Conservation (phyloP, 495 filamentous ascomycete genomes). For the Daldinia loculata region DNA sequence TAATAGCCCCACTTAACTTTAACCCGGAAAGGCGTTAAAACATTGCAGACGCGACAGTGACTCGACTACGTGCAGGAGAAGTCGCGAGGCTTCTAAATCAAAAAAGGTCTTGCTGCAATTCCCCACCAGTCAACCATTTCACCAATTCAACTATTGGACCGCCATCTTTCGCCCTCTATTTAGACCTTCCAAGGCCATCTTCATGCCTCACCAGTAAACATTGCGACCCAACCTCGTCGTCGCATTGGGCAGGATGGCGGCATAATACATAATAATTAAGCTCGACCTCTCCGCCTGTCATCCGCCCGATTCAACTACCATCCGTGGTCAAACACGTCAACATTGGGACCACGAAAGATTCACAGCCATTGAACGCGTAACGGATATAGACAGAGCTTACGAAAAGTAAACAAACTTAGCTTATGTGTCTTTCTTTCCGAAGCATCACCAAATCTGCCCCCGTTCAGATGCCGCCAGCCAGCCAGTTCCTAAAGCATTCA, state of each 20-base stretch:
- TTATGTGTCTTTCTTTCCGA: constrained; percentile 37
- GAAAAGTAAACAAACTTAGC: constrained; percentile 41
- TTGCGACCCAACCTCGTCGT: constrained; percentile 46
- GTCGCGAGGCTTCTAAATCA: constrained; percentile 36
- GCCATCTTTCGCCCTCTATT: constrained; percentile 23
- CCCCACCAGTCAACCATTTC: constrained; percentile 34
- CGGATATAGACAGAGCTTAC: constrained; percentile 27
- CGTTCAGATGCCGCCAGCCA: constrained; percentile 46
- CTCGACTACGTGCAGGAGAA: constrained; percentile 35
- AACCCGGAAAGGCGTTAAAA: constrained; percentile 10
- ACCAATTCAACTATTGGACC: constrained; percentile 37
- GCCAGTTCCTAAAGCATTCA: constrained; percentile 45
- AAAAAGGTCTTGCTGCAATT: not conserved
- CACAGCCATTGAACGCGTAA: constrained; percentile 38
- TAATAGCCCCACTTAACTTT: not conserved
- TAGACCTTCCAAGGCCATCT: constrained; percentile 17
- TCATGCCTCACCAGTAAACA: constrained; percentile 10
- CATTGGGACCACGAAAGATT: constrained; percentile 38
- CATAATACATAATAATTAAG: constrained; percentile 43
- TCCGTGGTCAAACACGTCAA: constrained; percentile 39
- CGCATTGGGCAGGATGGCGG: constrained; percentile 43
- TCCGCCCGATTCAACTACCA: constrained; percentile 37
- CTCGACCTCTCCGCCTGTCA: constrained; percentile 36
- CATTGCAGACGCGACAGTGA: constrained; percentile 28
- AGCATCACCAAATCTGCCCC: constrained; percentile 31